A percentile compares a stretch with the other conserved stretches of the same genome.
phyloP scores from a whole-genome alignment of 495 filamentous ascomycete species.

The Ascodesmis nigricans region DNA sequence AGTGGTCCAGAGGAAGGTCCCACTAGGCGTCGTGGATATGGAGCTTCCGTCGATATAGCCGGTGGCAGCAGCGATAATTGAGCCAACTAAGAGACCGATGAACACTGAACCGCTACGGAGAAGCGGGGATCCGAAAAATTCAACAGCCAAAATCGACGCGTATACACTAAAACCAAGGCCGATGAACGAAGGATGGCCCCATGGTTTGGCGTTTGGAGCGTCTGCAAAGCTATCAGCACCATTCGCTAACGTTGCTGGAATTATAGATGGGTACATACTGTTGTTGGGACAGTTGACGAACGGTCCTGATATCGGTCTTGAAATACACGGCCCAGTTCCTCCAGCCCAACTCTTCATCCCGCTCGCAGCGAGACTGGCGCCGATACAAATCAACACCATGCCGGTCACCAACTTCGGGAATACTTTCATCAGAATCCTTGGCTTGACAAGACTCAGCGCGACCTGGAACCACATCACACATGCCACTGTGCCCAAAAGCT shows the following conservation, averaged over 20 bases:
- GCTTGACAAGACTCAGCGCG: slow-evolving; percentile 23
- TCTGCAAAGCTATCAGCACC: slow-evolving; percentile 10
- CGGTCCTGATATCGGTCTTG: slow-evolving; percentile 18
- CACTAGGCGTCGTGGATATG: slow-evolving; percentile 22
- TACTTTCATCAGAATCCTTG: slow-evolving; percentile 22
- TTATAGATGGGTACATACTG: slow-evolving; percentile 13
- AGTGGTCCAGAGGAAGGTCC: slow-evolving; percentile 24
- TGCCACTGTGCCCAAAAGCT: slow-evolving; percentile 23
- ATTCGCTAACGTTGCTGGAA: too few relatives aligned
- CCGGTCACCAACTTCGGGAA: slow-evolving; percentile 26
- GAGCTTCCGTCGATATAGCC: slow-evolving; percentile 21
- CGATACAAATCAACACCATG: slow-evolving; percentile 24
- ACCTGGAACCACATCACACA: slow-evolving; percentile 26
- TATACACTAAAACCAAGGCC: slow-evolving; percentile 25
- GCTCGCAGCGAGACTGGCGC: slow-evolving; percentile 21
- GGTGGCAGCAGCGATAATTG: slow-evolving; percentile 21
- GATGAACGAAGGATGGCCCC: slow-evolving; percentile 20
- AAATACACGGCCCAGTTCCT: slow-evolving; percentile 22
- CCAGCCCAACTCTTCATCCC: slow-evolving; percentile 26
- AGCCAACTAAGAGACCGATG: slow-evolving; percentile 22
- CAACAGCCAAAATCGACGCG: slow-evolving; percentile 23
- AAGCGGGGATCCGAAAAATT: slow-evolving; percentile 24
- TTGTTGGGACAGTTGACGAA: slow-evolving; percentile 22
- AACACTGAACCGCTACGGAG: slow-evolving; percentile 25
- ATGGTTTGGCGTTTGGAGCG: slow-evolving; percentile 12